phyloP scores from a whole-genome alignment of 2,329 filamentous ascomycete species.

The Amauroascus niger region DNA sequence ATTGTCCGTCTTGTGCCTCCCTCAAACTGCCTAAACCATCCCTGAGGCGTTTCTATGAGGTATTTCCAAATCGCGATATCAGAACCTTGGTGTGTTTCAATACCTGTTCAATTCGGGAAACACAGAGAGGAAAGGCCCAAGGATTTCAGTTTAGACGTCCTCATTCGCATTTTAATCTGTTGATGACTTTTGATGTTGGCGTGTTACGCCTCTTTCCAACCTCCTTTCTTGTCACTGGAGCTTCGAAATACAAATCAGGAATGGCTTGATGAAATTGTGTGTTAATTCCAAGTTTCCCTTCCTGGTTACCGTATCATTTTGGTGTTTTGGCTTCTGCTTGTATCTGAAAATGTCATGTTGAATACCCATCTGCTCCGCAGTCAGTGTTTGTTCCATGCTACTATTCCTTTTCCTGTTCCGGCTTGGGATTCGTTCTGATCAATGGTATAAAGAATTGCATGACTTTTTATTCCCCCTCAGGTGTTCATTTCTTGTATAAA shows the following conservation, averaged over 20 bases:
- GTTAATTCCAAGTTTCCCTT: neutral
- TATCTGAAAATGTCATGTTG: slow-evolving; percentile 2
- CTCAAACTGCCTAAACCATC: neutral
- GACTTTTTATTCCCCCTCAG: neutral
- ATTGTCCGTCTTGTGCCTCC: neutral
- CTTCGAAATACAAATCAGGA: neutral
- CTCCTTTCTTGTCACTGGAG: neutral
- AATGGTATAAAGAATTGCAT: slow-evolving; percentile 9
- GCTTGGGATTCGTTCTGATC: neutral
- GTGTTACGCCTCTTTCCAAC: neutral
- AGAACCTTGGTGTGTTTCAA: neutral
- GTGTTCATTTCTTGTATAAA: neutral
- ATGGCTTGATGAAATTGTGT: slow-evolving; percentile 5
- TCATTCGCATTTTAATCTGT: neutral
- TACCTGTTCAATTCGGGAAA: neutral
- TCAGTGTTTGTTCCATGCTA: neutral
- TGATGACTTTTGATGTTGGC: slow-evolving; percentile 6
- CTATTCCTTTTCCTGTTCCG: neutral
- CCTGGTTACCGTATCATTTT: neutral
- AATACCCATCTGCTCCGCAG: slow-evolving; percentile 6
- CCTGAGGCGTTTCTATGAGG: neutral
- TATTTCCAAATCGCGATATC: neutral
- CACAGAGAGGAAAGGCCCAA: neutral
- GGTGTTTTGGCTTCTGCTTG: neutral
- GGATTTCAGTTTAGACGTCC: neutral